Conservation (phyloP, 1,139 yeast species). For the Kurtzmaniella quercitrusa region DNA sequence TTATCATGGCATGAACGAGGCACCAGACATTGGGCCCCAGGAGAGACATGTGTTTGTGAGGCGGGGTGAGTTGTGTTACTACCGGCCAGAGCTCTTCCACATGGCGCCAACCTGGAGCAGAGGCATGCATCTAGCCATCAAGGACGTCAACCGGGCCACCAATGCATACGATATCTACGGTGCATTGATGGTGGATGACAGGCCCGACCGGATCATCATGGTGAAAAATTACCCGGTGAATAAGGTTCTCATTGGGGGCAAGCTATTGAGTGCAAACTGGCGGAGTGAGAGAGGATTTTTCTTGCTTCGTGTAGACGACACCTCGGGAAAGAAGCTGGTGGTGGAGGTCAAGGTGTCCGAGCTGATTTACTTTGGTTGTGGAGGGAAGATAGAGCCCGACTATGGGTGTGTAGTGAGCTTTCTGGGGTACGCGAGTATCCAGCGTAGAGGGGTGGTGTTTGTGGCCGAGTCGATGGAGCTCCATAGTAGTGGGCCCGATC, state of each 20-base stretch:
- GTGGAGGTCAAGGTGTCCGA: slow-evolving; percentile 12
- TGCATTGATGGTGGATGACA: slow-evolving; percentile 11
- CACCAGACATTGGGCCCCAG: slow-evolving; percentile 28
- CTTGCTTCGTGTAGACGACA: slow-evolving; percentile 21
- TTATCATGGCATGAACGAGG: slow-evolving; percentile 1
- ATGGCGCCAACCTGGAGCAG: slow-evolving; percentile 21
- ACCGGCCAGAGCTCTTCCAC: slow-evolving; percentile 31
- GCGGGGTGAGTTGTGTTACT: slow-evolving; percentile 19
- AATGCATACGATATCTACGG: slow-evolving; percentile 21
- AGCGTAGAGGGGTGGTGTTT: slow-evolving; percentile 16
- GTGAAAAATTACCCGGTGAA: slow-evolving; percentile 34
- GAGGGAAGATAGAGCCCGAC: slow-evolving; percentile 9
- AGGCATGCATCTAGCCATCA: slow-evolving; percentile 23
- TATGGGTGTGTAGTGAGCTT: slow-evolving; percentile 6
- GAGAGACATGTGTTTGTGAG: slow-evolving; percentile 24
- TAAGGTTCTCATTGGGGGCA: slow-evolving; percentile 24
- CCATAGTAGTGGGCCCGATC: slow-evolving; percentile 14
- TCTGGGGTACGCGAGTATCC: slow-evolving; percentile 10
- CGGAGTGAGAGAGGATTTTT: not conserved
- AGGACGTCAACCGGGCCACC: slow-evolving; percentile 19
- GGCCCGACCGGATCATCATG: slow-evolving; percentile 15
- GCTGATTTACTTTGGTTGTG: slow-evolving; percentile 11
- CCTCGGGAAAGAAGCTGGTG: slow-evolving; percentile 15
- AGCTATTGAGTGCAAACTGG: slow-evolving; percentile 12
- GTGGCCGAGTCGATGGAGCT: slow-evolving; percentile 18